Evolutionary conservation across 352 stramenopile genomes (phyloP).

Genomic region (Peronospora farinosa): DNA sequence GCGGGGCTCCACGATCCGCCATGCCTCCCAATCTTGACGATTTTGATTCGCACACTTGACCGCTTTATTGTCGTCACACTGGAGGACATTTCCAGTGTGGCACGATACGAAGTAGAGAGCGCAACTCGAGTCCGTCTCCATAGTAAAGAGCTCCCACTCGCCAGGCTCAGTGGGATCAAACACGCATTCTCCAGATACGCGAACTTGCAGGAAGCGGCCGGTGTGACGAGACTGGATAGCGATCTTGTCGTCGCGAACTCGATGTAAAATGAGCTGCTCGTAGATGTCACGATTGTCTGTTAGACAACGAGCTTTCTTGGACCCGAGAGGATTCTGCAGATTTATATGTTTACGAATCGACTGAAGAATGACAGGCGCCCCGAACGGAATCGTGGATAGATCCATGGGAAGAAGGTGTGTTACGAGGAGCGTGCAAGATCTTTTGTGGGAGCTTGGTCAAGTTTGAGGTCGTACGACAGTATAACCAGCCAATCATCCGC

Average conservation of each 20-base stretch:
- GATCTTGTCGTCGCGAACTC: constrained; percentile 27
- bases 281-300: constrained; percentile 25
- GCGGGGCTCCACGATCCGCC: constrained; percentile 23
- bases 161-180: constrained; percentile 28
- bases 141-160: constrained; percentile 29
- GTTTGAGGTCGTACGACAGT: too few species aligned
- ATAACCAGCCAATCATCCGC: too few species aligned
- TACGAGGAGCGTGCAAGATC: too few species aligned
- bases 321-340: constrained; percentile 29
- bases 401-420: constrained; percentile 14
- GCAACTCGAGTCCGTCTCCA: constrained; percentile 26
- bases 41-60: constrained; percentile 25
- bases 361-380: constrained; percentile 27
- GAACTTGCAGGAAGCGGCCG: constrained; percentile 26
- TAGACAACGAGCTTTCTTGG: constrained; percentile 29
- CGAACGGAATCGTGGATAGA: constrained; percentile 28
- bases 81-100: constrained; percentile 25
- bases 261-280: constrained; percentile 28
- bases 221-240: constrained; percentile 27
- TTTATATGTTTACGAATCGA: constrained; percentile 17
- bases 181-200: constrained; percentile 20
- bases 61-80: constrained; percentile 15
- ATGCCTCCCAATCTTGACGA: constrained; percentile 16
- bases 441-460: too few species aligned
- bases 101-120: constrained; percentile 30